A percentile compares a stretch with the other conserved stretches of the same genome.
phyloP scores from a whole-genome alignment of 768 basidiomycete genomes.

The Tylopilus subfusipes region DNA sequence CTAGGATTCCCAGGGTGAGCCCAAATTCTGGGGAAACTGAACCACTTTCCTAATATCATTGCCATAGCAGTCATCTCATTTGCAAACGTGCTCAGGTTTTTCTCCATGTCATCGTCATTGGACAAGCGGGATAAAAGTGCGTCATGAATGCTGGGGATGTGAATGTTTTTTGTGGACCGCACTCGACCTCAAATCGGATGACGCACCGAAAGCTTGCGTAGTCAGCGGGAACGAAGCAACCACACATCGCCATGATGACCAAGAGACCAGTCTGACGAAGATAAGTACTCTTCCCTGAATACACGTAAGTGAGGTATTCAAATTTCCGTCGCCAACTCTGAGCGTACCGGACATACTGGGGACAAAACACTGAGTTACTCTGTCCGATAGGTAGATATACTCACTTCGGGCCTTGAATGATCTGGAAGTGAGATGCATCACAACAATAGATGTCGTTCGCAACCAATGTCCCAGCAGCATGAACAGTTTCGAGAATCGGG shows the following conservation, averaged over 20 bases:
- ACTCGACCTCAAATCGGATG: background rate
- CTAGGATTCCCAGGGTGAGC: constrained; percentile 34
- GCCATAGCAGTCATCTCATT: constrained; percentile 91
- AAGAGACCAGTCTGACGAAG: constrained; percentile 83
- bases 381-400: constrained; percentile 19
- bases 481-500: constrained; percentile 77
- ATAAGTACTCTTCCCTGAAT: constrained; percentile 86
- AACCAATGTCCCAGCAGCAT: constrained; percentile 65
- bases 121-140: constrained; percentile 82
- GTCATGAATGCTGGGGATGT: constrained; percentile 63
- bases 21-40: background rate
- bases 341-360: constrained; percentile 56
- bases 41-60: constrained; percentile 73
- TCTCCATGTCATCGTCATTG: constrained; percentile 92
- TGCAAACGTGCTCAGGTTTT: constrained; percentile 89
- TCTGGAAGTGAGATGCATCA: constrained; percentile 80
- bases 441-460: constrained; percentile 91
- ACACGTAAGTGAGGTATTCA: background rate
- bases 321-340: background rate
- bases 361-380: background rate
- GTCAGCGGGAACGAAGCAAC: constrained; percentile 90
- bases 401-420: constrained; percentile 89
- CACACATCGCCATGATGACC: constrained; percentile 82
- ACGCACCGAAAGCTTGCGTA: constrained; percentile 83
- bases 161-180: background rate